Percentiles rank a stretch among this genome's conserved stretches.
Evolutionary conservation across 768 basidiomycete species (phyloP).

Genomic region (Russula virescens): DNA sequence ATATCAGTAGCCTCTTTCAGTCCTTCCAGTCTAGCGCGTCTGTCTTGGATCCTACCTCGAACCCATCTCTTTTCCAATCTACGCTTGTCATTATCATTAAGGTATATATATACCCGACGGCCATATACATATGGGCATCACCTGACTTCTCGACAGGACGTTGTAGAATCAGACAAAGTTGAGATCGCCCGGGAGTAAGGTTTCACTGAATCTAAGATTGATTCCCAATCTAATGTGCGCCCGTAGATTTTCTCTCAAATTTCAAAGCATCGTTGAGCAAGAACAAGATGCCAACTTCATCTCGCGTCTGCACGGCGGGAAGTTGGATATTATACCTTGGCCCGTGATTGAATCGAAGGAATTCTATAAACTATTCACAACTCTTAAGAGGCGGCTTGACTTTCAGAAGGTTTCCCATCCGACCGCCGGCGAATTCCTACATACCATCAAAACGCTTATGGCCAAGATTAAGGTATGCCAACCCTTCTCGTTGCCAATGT

Average conservation of each 20-base stretch:
- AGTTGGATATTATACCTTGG: constrained; percentile 56
- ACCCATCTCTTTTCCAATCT: constrained; percentile 54
- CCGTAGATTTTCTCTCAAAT: constrained; percentile 48
- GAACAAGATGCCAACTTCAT: constrained; percentile 62
- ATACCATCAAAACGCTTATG: constrained; percentile 15
- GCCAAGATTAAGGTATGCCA: constrained; percentile 8
- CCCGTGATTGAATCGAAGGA: constrained; percentile 57
- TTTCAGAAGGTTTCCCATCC: constrained; percentile 44
- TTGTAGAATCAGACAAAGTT: constrained; percentile 52
- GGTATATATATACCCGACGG: constrained; percentile 30
- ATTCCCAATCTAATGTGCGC: background rate
- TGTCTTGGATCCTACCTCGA: constrained; percentile 51
- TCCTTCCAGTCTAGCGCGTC: constrained; percentile 55
- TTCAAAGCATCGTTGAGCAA: constrained; percentile 53
- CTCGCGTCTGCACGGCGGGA: constrained; percentile 51
- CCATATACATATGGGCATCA: background rate
- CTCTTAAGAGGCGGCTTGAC: constrained; percentile 43
- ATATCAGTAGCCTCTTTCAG: constrained; percentile 55
- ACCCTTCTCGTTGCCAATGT: background rate
- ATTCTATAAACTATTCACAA: constrained; percentile 50
- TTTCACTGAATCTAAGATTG: background rate
- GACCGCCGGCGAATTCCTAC: constrained; percentile 45
- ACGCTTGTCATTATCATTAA: constrained; percentile 59
- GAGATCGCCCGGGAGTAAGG: constrained; percentile 55
- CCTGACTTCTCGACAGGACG: constrained; percentile 41